Evolutionary conservation across 805 yeast species (phyloP), one percentile per base, ranked within the genome.

Genomic region (Kurtzmaniella cleridarum): DNA sequence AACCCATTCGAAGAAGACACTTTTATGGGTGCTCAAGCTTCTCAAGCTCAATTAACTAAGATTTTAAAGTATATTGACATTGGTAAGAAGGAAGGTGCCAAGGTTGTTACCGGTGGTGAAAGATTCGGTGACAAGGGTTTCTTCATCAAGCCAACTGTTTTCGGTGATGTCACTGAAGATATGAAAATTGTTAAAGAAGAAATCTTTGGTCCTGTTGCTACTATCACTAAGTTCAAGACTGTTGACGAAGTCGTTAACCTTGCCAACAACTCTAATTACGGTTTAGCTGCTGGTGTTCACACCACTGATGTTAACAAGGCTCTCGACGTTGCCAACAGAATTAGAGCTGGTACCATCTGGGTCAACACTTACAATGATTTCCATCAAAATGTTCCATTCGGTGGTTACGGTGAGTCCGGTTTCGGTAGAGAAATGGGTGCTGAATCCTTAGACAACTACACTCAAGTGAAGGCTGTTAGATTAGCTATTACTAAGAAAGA

Each of bases 181-280:
- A 80, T 79, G 82, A 69, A 72, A 49, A 79, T 90, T 60, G 88
- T 85, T 51, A 76, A 73, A 61, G 96, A 89, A 61, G 97, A 89
- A 74, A 86, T 89, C 60, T 89, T 90, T 53, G 98, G 98, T 41
- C 98, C 98, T 29, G 93, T 90, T 42, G 91, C 86, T 43, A 79
- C 89, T 16, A 77, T 87, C 43, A 71, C 84, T 53, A 88, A 87
- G 71, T 90, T 90, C 70, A 70, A 72, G 54, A 79, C 86, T 47
- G 80, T 80, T 47, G 96, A 87, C 47, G 95, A 91, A 59, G 95
- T 79, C 38, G 72, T 90, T 39, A 66, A 61, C 42, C 62, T 72
- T 58, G 95, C 96, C 38, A 91, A 90, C 66, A 84, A 83, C 64
- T 73, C 90, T 28, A 73, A 69, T 39, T 90, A 84, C 62, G 98